These are phyloP conservation scores for Penicillium egyptiacum DNA, from an alignment of 495 filamentous ascomycete genomes.

Conservation along the genomic window DNA sequence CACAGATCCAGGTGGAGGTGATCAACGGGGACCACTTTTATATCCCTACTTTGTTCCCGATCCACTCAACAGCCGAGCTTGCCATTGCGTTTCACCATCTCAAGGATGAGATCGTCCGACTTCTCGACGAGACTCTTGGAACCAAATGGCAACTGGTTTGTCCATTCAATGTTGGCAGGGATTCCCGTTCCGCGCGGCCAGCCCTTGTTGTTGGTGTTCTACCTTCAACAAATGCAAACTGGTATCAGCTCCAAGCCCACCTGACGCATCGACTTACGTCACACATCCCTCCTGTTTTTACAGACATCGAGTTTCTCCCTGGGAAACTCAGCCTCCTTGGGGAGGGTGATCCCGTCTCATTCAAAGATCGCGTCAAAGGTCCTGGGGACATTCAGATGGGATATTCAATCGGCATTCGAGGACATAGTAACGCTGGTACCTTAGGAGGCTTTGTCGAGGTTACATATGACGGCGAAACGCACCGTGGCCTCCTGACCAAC, in stretches of 20 bases:
- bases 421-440: neutral
- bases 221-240: neutral
- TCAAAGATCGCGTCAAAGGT: neutral
- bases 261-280: neutral
- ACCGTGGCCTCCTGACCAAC: conserved; percentile 1
- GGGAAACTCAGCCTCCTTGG: neutral
- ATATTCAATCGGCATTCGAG: neutral
- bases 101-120: neutral
- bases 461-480: neutral
- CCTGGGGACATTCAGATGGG: neutral
- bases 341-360: neutral
- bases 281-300: neutral
- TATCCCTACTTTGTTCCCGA: neutral
- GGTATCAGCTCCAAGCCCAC: neutral
- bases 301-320: neutral
- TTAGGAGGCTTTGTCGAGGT: neutral
- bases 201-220: neutral
- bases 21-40: neutral
- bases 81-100: too few relatives aligned
- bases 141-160: neutral
- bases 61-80: neutral
- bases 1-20: neutral
- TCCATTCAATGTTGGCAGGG: neutral
- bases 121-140: neutral
- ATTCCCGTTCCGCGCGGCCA: neutral